phyloP scores from a whole-genome alignment of 2,329 filamentous ascomycete species.

The Aspergillus fructus region DNA sequence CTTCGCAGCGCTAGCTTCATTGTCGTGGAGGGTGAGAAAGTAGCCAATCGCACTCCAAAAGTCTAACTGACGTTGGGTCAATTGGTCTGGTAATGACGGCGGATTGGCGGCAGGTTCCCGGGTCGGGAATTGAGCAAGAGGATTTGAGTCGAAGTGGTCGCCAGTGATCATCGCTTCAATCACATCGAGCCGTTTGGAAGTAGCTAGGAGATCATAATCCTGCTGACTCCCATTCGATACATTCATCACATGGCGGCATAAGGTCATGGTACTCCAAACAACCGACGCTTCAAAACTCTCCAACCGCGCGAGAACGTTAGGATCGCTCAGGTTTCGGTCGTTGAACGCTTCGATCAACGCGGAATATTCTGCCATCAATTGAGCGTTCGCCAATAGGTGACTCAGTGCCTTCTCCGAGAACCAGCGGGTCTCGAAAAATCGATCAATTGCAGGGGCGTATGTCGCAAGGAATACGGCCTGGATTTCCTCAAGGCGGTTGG shows the following conservation, averaged over 20 bases:
- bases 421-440: slow-evolving; percentile 81
- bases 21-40: slow-evolving; percentile 66
- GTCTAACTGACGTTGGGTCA: slow-evolving; percentile 64
- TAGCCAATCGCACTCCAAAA: slow-evolving; percentile 82
- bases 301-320: slow-evolving; percentile 36
- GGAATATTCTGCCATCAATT: slow-evolving; percentile 65
- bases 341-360: slow-evolving; percentile 58
- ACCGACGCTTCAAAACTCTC: slow-evolving; percentile 59
- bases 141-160: slow-evolving; percentile 58
- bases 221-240: slow-evolving; percentile 38
- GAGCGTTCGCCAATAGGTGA: slow-evolving; percentile 55
- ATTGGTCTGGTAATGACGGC: slow-evolving; percentile 47
- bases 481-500: slow-evolving; percentile 62
- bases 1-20: slow-evolving; percentile 52
- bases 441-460: slow-evolving; percentile 72
- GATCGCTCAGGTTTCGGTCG: slow-evolving; percentile 35
- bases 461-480: slow-evolving; percentile 71
- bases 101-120: slow-evolving; percentile 37
- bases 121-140: slow-evolving; percentile 45
- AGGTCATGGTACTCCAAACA: slow-evolving; percentile 58
- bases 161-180: slow-evolving; percentile 77
- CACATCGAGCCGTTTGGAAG: slow-evolving; percentile 69
- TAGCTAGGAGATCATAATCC: slow-evolving; percentile 62
- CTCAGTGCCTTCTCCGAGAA: slow-evolving; percentile 60
- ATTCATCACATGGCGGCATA: slow-evolving; percentile 48